Percentiles rank a stretch among this genome's conserved stretches.
phyloP scores from a whole-genome alignment of 176 grass and related monocot species.

The Aegilops tauschii region DNA sequence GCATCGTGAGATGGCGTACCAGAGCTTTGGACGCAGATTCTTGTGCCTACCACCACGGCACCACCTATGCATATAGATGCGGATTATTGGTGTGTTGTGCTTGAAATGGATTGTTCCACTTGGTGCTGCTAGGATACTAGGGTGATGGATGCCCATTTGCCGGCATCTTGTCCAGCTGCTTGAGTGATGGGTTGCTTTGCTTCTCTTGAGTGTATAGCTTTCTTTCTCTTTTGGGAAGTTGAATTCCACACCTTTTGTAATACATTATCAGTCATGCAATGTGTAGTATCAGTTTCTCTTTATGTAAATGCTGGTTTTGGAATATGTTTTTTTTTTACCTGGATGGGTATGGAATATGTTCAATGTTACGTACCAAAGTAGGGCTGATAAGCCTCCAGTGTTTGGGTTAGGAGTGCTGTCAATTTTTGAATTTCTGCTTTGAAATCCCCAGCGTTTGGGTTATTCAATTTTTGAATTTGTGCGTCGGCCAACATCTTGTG shows the following conservation, averaged over 20 bases:
- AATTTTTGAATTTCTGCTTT: not conserved
- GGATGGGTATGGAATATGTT: not conserved
- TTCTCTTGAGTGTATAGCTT: not conserved
- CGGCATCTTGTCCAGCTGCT: not conserved
- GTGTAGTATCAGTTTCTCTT: too few relatives aligned
- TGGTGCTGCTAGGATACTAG: not conserved
- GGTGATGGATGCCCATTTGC: not conserved
- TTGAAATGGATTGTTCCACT: not conserved
- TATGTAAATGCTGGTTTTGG: not conserved
- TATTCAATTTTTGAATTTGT: too few relatives aligned
- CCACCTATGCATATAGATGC: not conserved
- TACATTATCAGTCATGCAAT: not conserved
- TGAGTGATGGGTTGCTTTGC: not conserved
- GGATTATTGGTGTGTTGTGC: not conserved
- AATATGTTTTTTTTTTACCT: not conserved
- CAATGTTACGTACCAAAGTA: not conserved
- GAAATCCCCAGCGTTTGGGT: too few relatives aligned
- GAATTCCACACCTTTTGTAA: not conserved
- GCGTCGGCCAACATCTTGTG: not conserved
- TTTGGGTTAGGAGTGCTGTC: too few relatives aligned
- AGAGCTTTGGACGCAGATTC: not conserved
- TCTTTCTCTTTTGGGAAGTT: not conserved
- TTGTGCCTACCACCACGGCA: not conserved
- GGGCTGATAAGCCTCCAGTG: too few relatives aligned
- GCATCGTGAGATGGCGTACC: not conserved